Base-by-base conservation (phyloP, 2,329 filamentous ascomycete species). In the Pseudonectria buxi region DNA sequence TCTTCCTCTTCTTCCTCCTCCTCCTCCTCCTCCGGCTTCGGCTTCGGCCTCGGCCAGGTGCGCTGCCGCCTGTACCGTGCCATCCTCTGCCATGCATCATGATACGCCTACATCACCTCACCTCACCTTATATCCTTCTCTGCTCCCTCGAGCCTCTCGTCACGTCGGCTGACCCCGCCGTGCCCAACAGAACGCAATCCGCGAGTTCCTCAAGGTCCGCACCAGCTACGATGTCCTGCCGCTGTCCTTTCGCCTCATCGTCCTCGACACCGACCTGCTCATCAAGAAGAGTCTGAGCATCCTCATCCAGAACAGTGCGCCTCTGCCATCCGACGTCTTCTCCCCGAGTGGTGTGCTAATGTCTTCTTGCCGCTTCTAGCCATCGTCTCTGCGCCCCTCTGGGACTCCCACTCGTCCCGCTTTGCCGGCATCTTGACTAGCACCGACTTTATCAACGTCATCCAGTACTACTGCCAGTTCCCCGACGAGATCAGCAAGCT, bases 391-490 rank as follows among this genome's bases (percentile, higher is more conserved):
- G 92, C 92, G 34, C 92, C 92, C 33, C 70, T 98, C 46, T 98
- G 92, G 92, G 89, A 98, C 62, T 95, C 90, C 16, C 83, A 85
- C 47, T 86, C 82, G 4, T 94, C 89, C 16, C 87, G 84, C 25
- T 98, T 96, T 62, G 92, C 90, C 27, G 92, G 92, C 26, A 76
- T 98, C 32, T 73, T 98, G 47, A 98, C 92, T 18, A 92, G 88
- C 44, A 94, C 88, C 42, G 92, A 98, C 65, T 98, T 92, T 61
- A 94, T 98, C 66, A 98, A 98, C 56, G 83, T 98, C 38, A 94
- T 98, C 27, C 90, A 96, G 61, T 98, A 98, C 65, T 96, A 98
- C 69, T 95, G 88, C 72, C 89, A 96, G 63, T 94, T 92, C 51
- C 92, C 90, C 3, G 86, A 94, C 48, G 84, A 89, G 39, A 76